Percentiles rank a stretch among this genome's conserved stretches.
These are phyloP conservation scores for Podaxis mareebaensis DNA, from an alignment of 768 basidiomycete species.

Conservation along the genomic window DNA sequence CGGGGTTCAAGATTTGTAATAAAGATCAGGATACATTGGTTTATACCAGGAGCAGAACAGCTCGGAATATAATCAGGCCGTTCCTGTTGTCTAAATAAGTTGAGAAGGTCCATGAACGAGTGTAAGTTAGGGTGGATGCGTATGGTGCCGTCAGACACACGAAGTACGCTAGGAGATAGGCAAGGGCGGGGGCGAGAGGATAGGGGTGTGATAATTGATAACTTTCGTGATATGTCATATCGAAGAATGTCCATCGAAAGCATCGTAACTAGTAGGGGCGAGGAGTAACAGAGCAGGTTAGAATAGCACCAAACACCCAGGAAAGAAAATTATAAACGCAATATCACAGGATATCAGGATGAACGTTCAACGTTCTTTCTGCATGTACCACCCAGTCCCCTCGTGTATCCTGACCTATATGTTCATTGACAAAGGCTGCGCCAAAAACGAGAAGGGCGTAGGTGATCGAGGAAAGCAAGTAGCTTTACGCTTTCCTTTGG, in stretches of 20 bases:
- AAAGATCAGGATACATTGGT: neutral
- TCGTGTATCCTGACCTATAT: neutral
- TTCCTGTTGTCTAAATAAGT: neutral
- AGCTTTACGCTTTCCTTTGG: neutral
- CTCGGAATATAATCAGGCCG: neutral
- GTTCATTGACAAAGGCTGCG: too few relatives aligned
- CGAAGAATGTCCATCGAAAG: constrained; percentile 1
- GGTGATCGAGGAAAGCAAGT: neutral
- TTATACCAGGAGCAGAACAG: neutral
- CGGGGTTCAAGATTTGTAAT: neutral
- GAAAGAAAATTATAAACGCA: neutral
- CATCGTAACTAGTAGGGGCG: neutral
- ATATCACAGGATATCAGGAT: neutral
- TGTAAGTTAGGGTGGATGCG: neutral
- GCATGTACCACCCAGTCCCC: neutral
- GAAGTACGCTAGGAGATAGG: neutral
- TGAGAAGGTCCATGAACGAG: neutral
- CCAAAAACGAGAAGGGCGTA: neutral
- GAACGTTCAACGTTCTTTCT: neutral
- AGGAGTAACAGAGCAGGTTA: neutral
- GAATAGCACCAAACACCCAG: neutral
- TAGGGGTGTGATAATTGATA: neutral
- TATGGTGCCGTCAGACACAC: neutral
- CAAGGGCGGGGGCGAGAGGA: neutral
- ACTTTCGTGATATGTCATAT: constrained; percentile 6